Percentiles rank a stretch among this genome's conserved stretches.
These are phyloP conservation scores for Madurella fahalii DNA, from an alignment of 2,329 filamentous ascomycete genomes.

Conservation along the genomic window DNA sequence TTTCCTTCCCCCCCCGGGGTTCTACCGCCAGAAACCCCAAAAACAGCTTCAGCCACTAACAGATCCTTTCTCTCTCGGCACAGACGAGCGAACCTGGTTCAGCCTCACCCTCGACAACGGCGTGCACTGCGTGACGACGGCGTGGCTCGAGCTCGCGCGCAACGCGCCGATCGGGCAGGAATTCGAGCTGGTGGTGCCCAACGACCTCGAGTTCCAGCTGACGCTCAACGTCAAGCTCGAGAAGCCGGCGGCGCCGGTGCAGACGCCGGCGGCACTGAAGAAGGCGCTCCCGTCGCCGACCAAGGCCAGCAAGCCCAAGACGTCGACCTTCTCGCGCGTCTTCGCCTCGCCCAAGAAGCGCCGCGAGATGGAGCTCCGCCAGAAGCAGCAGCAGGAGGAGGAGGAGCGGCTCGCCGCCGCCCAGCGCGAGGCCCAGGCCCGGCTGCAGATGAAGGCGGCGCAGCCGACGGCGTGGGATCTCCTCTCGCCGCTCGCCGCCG, in stretches of 20 bases:
- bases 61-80: neutral
- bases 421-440: slow-evolving; percentile 60
- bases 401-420: slow-evolving; percentile 66
- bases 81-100: slow-evolving; percentile 89
- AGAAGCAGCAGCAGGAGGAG: slow-evolving; percentile 78
- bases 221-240: slow-evolving; percentile 94
- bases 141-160: slow-evolving; percentile 87
- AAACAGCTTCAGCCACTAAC: slow-evolving; percentile 16
- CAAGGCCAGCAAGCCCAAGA: slow-evolving; percentile 66
- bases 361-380: slow-evolving; percentile 83
- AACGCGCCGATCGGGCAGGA: slow-evolving; percentile 95
- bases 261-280: slow-evolving; percentile 26
- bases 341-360: slow-evolving; percentile 95
- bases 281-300: slow-evolving; percentile 52
- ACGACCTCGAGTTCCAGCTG: slow-evolving; percentile 97
- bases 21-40: neutral
- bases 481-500: slow-evolving; percentile 77
- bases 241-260: slow-evolving; percentile 59
- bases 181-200: slow-evolving; percentile 94
- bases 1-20: neutral
- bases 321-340: slow-evolving; percentile 85
- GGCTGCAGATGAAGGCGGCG: slow-evolving; percentile 44
- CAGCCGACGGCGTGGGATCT: slow-evolving; percentile 79
- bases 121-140: slow-evolving; percentile 93
- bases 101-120: slow-evolving; percentile 97